Percentiles rank a stretch among this genome's conserved stretches.
Evolutionary conservation across 192 early-diverging fungal species (phyloP).

Genomic region (Gryganskiella cystojenkinii): DNA sequence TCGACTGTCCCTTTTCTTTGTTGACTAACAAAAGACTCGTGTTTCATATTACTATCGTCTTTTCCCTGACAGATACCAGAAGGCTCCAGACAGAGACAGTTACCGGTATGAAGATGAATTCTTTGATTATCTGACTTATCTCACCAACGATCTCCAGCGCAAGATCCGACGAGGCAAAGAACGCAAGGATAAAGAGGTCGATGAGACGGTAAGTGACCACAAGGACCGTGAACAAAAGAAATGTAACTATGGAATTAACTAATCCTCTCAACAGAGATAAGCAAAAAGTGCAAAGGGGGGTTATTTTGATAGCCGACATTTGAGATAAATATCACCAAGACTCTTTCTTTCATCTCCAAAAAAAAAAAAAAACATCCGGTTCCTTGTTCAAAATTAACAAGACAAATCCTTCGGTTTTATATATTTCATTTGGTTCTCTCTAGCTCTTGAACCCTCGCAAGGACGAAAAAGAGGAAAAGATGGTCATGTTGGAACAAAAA

Average conservation of each 20-base stretch:
- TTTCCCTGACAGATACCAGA: slow-evolving; percentile 60
- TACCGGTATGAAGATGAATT: slow-evolving; percentile 84
- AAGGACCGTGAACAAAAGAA: neutral
- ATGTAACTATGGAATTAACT: neutral
- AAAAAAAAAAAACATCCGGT: neutral
- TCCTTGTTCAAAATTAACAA: neutral
- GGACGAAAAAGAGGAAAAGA: slow-evolving; percentile 85
- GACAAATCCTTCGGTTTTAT: neutral
- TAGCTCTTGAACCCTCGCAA: slow-evolving; percentile 69
- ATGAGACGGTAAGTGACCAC: slow-evolving; percentile 69
- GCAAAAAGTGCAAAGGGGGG: too few relatives aligned
- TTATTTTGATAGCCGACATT: too few relatives aligned
- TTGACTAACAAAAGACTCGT: neutral
- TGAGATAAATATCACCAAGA: too few relatives aligned
- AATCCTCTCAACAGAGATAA: too few relatives aligned
- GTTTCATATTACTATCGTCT: neutral
- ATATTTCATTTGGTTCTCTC: neutral
- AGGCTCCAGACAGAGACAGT: slow-evolving; percentile 70
- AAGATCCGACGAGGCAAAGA: slow-evolving; percentile 77
- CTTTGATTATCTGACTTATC: slow-evolving; percentile 69
- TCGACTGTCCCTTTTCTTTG: neutral
- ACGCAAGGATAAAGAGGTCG: slow-evolving; percentile 71
- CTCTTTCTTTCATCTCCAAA: too few relatives aligned
- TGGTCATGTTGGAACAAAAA: slow-evolving; percentile 83
- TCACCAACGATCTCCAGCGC: slow-evolving; percentile 76